These are phyloP conservation scores for Tremellales sp. DNA, from an alignment of 1,284 basidiomycete species.

Conservation along the genomic window DNA sequence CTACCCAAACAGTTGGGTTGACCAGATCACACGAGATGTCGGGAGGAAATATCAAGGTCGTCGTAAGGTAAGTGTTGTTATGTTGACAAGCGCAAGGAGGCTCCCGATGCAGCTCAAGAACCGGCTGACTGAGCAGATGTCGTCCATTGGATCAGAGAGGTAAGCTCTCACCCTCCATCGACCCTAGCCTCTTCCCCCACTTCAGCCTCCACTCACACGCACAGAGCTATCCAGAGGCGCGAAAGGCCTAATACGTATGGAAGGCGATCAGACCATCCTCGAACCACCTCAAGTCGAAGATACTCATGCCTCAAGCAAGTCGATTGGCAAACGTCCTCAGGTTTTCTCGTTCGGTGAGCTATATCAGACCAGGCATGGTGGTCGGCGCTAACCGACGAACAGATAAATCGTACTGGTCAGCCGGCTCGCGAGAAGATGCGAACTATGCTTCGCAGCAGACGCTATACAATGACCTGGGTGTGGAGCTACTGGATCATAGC, in stretches of 20 bases:
- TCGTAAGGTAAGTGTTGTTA: conserved; percentile 62
- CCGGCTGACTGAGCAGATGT: conserved; percentile 57
- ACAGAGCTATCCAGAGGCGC: conserved; percentile 85
- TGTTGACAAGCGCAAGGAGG: too few relatives aligned
- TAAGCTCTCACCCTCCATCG: conserved; percentile 48
- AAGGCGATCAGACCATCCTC: conserved; percentile 82
- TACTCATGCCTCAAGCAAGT: conserved; percentile 50
- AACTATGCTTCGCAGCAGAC: conserved; percentile 89
- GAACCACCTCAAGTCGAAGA: conserved; percentile 60
- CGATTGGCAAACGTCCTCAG: conserved; percentile 82
- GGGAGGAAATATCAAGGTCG: conserved; percentile 88
- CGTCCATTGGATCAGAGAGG: conserved; percentile 89
- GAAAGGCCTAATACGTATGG: conserved; percentile 86
- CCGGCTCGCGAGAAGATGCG: conserved; percentile 78
- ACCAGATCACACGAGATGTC: too few relatives aligned
- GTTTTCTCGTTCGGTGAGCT: conserved; percentile 67
- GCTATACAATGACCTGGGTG: conserved; percentile 88
- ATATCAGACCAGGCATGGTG: too few relatives aligned
- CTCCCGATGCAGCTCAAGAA: too few relatives aligned
- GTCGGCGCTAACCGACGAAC: not conserved
- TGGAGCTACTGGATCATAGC: conserved; percentile 88
- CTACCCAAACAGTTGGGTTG: too few relatives aligned
- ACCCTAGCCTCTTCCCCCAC: not conserved
- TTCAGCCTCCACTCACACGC: conserved; percentile 4
- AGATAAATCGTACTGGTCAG: conserved; percentile 95